Conservation (phyloP, 2,329 filamentous ascomycete genomes). For the Pestalotiopsis fici region DNA sequence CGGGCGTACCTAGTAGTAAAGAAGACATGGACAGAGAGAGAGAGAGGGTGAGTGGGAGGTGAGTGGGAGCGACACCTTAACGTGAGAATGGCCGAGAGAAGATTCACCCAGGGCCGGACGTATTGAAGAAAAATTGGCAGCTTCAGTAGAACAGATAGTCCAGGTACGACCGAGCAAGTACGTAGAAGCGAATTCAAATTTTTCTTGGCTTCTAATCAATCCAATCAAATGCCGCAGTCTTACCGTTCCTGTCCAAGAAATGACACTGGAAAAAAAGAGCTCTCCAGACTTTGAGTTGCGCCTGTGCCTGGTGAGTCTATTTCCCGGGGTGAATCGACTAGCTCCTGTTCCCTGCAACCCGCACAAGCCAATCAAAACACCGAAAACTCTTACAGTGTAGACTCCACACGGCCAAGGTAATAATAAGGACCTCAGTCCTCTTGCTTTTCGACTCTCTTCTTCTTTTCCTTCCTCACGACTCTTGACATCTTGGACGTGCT, state of each 20-base stretch:
- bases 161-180: background rate
- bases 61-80: background rate
- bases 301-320: constrained; percentile 2
- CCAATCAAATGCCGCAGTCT: background rate
- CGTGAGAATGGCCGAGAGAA: background rate
- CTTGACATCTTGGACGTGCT: constrained; percentile 8
- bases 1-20: background rate
- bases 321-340: background rate
- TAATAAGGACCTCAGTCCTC: background rate
- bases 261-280: background rate
- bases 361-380: background rate
- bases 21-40: background rate
- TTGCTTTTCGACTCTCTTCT: background rate
- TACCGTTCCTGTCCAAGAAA: background rate
- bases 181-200: background rate
- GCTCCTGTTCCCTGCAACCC: background rate
- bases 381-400: constrained; percentile 7
- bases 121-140: background rate
- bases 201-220: background rate
- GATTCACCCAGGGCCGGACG: background rate
- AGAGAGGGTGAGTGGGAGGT: background rate
- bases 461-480: constrained; percentile 9
- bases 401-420: constrained; percentile 9
- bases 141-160: background rate
- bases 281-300: background rate